Percentiles rank a stretch among this genome's conserved stretches.
phyloP scores from a whole-genome alignment of 345 rosid species.

The Populus davidiana region DNA sequence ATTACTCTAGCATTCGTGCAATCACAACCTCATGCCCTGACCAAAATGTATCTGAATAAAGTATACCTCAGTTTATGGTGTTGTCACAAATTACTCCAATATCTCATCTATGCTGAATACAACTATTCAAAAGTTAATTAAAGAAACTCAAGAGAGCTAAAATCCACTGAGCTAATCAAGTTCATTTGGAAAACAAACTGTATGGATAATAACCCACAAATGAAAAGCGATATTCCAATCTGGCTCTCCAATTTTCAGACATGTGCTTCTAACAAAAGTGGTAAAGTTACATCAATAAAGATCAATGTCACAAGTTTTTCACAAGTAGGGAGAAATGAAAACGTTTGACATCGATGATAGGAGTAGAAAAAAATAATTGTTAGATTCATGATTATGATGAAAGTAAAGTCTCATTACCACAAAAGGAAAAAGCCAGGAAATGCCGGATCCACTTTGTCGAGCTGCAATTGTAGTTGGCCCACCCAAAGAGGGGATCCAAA shows the following conservation, averaged over 20 bases:
- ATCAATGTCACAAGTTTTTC: not conserved
- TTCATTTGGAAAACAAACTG: not conserved
- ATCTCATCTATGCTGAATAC: not conserved
- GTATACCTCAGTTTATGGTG: not conserved
- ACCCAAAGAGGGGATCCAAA: slow-evolving; percentile 96
- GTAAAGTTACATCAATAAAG: not conserved
- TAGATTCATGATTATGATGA: slow-evolving; percentile 8
- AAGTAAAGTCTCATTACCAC: slow-evolving; percentile 56
- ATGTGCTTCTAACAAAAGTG: not conserved
- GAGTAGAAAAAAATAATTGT: not conserved
- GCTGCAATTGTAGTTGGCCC: slow-evolving; percentile 98
- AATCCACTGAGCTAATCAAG: not conserved
- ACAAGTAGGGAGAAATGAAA: not conserved
- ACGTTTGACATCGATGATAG: not conserved
- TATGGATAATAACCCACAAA: not conserved
- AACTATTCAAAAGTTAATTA: not conserved
- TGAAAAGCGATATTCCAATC: not conserved
- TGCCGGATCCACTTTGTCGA: slow-evolving; percentile 91
- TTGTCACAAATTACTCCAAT: not conserved
- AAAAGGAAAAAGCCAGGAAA: slow-evolving; percentile 95
- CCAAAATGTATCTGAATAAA: not conserved
- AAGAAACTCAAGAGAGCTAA: not conserved
- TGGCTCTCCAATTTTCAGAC: not conserved
- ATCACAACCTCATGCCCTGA: not conserved
- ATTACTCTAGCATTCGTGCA: not conserved